A percentile compares a stretch with the other conserved stretches of the same genome.
Conservation (phyloP, 176 grass and related monocot species). For the Juncus inflexus region DNA sequence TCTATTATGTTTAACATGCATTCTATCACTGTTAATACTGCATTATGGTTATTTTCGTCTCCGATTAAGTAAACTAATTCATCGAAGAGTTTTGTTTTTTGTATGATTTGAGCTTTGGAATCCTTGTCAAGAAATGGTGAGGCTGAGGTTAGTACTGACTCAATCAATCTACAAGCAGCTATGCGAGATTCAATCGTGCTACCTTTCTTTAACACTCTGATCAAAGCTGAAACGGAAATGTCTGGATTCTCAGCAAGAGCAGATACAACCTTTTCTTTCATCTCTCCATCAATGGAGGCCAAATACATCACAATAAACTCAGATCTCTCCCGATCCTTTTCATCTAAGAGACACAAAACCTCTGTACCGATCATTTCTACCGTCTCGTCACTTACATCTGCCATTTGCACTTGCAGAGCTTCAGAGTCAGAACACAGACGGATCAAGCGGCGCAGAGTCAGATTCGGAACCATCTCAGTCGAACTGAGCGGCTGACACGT, state of each 20-base stretch:
- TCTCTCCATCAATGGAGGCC: conserved; percentile 33
- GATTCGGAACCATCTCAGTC: conserved; percentile 66
- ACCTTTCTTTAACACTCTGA: conserved; percentile 24
- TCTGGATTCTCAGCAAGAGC: conserved; percentile 41
- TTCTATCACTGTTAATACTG: conserved; percentile 37
- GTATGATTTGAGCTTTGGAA: conserved; percentile 43
- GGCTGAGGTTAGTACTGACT: conserved; percentile 39
- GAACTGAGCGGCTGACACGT: conserved; percentile 52
- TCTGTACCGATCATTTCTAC: conserved; percentile 45
- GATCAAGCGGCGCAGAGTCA: conserved; percentile 58
- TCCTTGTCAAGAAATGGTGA: conserved; percentile 47
- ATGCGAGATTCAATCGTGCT: conserved; percentile 31
- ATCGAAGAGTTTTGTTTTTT: conserved; percentile 53
- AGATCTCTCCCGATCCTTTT: conserved; percentile 29
- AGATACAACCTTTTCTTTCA: conserved; percentile 34
- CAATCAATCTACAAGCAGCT: conserved; percentile 29
- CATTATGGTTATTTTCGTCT: conserved; percentile 26
- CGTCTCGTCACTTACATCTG: conserved; percentile 33
- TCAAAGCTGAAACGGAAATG: conserved; percentile 34
- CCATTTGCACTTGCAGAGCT: conserved; percentile 29
- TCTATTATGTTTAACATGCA: conserved; percentile 56
- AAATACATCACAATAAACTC: conserved; percentile 44
- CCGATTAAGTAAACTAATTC: conserved; percentile 56
- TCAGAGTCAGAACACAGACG: conserved; percentile 44
- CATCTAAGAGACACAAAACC: conserved; percentile 34